phyloP scores from a whole-genome alignment of 176 grass and related monocot species.

The Avena sativa region DNA sequence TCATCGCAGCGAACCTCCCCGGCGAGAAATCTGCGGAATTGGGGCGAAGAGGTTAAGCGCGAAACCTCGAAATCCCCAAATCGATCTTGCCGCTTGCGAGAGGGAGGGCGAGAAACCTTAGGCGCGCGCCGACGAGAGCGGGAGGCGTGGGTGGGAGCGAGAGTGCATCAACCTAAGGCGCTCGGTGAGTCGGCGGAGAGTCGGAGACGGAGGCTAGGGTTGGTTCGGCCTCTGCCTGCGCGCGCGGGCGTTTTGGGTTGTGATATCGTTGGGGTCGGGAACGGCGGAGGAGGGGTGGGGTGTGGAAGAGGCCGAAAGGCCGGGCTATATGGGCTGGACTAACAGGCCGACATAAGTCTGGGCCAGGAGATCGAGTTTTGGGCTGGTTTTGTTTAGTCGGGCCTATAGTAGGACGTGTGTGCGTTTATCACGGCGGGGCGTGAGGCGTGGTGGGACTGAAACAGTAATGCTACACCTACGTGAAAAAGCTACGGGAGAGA shows the following conservation, averaged over 20 bases:
- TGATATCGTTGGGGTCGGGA: not conserved
- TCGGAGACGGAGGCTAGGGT: conserved; percentile 29
- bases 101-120: not conserved
- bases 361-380: not conserved
- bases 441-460: conserved; percentile 15
- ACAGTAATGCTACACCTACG: too few species aligned
- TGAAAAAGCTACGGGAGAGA: too few species aligned
- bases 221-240: conserved; percentile 21
- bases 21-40: conserved; percentile 20
- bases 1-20: conserved; percentile 2
- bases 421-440: conserved; percentile 25
- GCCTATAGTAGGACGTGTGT: not conserved
- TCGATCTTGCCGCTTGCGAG: not conserved
- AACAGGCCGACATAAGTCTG: not conserved
- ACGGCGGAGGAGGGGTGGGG: not conserved
- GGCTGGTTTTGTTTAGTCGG: not conserved
- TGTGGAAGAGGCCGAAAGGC: not conserved
- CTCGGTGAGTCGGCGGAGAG: not conserved
- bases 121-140: not conserved
- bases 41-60: not conserved
- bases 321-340: not conserved
- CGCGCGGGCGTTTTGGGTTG: conserved; percentile 25
- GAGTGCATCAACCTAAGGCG: not conserved
- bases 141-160: not conserved
- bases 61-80: not conserved